Percentiles rank a stretch among this genome's conserved stretches.
These are phyloP conservation scores for Arabidopsis suecica DNA, from an alignment of 345 rosid genomes.

Conservation along the genomic window DNA sequence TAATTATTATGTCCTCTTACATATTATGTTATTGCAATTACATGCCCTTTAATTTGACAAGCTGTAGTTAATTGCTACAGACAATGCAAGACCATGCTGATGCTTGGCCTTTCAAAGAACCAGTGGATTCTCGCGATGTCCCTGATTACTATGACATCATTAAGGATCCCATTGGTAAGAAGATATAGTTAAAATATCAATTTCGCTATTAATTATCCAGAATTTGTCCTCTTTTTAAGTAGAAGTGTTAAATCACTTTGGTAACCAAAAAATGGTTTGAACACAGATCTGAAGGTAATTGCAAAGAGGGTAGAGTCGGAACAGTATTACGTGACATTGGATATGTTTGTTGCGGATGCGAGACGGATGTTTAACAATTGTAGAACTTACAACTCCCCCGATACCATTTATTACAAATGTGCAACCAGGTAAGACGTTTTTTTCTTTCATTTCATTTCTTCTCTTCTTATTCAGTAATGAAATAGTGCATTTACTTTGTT, in stretches of 20 bases:
- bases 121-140: conserved; percentile 92
- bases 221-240: background rate
- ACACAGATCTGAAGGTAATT: conserved; percentile 89
- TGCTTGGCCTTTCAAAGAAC: conserved; percentile 99
- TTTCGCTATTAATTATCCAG: conserved; percentile 3
- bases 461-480: conserved; percentile 23
- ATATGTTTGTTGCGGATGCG: conserved; percentile 95
- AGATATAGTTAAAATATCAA: conserved; percentile 10
- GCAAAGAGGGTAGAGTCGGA: conserved; percentile 92
- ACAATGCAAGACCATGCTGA: conserved; percentile 93
- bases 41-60: conserved; percentile 18
- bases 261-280: conserved; percentile 22
- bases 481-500: background rate
- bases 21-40: background rate
- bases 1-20: background rate
- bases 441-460: background rate
- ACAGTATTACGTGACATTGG: conserved; percentile 89
- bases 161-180: conserved; percentile 97
- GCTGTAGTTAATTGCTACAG: conserved; percentile 53
- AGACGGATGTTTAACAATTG: conserved; percentile 95
- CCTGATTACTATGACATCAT: conserved; percentile 98
- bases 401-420: conserved; percentile 91
- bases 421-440: conserved; percentile 63
- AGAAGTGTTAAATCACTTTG: background rate
- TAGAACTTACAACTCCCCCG: conserved; percentile 87